Evolutionary conservation across 345 rosid species (phyloP).

Genomic region (Carallia pectinifolia): DNA sequence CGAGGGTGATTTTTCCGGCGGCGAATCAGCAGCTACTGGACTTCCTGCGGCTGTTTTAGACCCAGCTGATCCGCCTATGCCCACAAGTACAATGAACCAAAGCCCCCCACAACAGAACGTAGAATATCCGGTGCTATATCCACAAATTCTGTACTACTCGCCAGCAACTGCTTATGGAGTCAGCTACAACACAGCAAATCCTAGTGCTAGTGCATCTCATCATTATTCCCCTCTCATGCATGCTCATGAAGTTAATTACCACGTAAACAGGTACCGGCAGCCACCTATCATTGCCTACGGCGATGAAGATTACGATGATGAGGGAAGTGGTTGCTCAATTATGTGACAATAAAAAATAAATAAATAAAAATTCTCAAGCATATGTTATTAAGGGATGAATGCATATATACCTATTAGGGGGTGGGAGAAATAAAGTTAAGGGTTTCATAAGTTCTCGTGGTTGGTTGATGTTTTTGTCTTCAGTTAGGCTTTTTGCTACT

Average conservation of each 20-base stretch:
- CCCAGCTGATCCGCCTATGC: slow-evolving; percentile 17
- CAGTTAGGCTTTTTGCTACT: slow-evolving; percentile 6
- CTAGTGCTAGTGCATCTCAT: slow-evolving; percentile 28
- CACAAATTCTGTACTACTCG: slow-evolving; percentile 22
- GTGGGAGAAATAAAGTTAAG: not conserved
- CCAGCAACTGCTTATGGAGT: slow-evolving; percentile 43
- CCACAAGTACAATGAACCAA: slow-evolving; percentile 19
- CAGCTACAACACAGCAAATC: slow-evolving; percentile 51
- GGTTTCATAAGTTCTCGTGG: not conserved
- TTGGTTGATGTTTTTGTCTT: slow-evolving; percentile 14
- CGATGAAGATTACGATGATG: slow-evolving; percentile 14
- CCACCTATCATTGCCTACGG: slow-evolving; percentile 19
- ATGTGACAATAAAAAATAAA: slow-evolving; percentile 26
- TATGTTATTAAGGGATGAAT: not conserved
- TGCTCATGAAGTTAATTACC: slow-evolving; percentile 14
- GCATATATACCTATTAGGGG: not conserved
- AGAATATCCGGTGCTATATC: slow-evolving; percentile 12
- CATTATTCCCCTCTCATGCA: slow-evolving; percentile 30
- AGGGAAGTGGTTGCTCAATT: slow-evolving; percentile 43
- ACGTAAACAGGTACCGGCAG: slow-evolving; percentile 17
- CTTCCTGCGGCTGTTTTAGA: slow-evolving; percentile 2
- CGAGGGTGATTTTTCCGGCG: slow-evolving; percentile 18
- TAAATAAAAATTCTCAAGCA: not conserved
- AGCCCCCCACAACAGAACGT: slow-evolving; percentile 33
- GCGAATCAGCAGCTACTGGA: slow-evolving; percentile 6